These are phyloP conservation scores for Prunella vulgaris DNA, from an alignment of 257 asterid species.

Conservation along the genomic window DNA sequence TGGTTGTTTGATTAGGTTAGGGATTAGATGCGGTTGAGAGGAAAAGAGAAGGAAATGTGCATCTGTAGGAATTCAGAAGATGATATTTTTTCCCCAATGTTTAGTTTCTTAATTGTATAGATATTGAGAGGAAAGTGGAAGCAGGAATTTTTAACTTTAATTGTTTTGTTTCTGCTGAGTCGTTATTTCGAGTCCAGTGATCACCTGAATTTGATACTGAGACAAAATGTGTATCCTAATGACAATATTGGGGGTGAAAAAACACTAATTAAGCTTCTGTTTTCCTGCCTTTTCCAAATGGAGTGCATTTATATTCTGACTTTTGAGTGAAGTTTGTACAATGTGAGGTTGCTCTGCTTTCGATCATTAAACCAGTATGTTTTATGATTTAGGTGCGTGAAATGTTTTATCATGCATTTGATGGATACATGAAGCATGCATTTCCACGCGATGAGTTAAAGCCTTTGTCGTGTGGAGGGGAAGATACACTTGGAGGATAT, in stretches of 20 bases:
- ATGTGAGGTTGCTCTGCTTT: not conserved
- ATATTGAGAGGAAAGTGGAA: not conserved
- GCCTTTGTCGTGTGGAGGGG: conserved; percentile 95
- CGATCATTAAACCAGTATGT: not conserved
- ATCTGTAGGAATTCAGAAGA: not conserved
- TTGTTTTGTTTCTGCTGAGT: not conserved
- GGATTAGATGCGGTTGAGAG: not conserved
- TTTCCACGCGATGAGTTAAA: conserved; percentile 89
- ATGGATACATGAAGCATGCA: conserved; percentile 90
- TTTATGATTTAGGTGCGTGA: conserved; percentile 60
- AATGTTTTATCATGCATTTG: conserved; percentile 95
- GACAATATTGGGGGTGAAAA: conserved; percentile 1
- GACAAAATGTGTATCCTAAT: not conserved
- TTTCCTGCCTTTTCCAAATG: not conserved
- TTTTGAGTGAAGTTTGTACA: not conserved
- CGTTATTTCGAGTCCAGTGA: not conserved
- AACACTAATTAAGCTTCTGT: not conserved
- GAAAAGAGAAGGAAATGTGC: conserved; percentile 9
- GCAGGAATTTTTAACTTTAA: not conserved
- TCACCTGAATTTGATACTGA: not conserved
- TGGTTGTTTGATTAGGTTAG: conserved; percentile 2
- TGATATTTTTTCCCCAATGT: not conserved
- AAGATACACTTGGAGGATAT: conserved; percentile 98
- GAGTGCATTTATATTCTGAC: not conserved
- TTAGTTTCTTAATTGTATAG: not conserved